Conservation (phyloP, 805 yeast genomes). For the Candida insectorum region DNA sequence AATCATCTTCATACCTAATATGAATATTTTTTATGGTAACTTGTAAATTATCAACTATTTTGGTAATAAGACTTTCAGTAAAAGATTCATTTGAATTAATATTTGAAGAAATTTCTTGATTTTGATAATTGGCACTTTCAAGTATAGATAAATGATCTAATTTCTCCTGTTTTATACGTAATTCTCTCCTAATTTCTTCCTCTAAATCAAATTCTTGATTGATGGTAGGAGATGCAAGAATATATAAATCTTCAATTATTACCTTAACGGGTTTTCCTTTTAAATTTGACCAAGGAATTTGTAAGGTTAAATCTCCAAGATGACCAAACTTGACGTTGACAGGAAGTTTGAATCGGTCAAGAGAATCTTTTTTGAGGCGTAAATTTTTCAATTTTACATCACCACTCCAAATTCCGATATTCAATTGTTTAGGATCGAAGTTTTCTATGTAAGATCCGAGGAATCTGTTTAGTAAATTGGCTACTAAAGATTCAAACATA, state of each 20-base stretch:
- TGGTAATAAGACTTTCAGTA: conserved; percentile 81
- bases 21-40: conserved; percentile 89
- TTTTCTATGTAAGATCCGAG: conserved; percentile 82
- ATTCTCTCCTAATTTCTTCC: conserved; percentile 57
- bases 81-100: conserved; percentile 68
- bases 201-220: conserved; percentile 48
- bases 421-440: conserved; percentile 91
- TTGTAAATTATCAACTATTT: conserved; percentile 89
- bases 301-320: conserved; percentile 82
- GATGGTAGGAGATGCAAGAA: conserved; percentile 74
- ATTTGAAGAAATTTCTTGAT: conserved; percentile 26
- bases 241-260: conserved; percentile 77
- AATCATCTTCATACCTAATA: conserved; percentile 82
- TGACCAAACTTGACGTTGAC: conserved; percentile 86
- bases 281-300: conserved; percentile 95
- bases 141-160: conserved; percentile 64
- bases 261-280: conserved; percentile 91
- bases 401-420: conserved; percentile 97
- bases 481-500: conserved; percentile 68
- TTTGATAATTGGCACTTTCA: conserved; percentile 41
- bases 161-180: conserved; percentile 63
- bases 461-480: conserved; percentile 57
- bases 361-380: conserved; percentile 78
- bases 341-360: conserved; percentile 84
- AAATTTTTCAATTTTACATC: conserved; percentile 84